Evolutionary conservation across 2,329 filamentous ascomycete genomes (phyloP).

Genomic region (Cytospora piceicola): DNA sequence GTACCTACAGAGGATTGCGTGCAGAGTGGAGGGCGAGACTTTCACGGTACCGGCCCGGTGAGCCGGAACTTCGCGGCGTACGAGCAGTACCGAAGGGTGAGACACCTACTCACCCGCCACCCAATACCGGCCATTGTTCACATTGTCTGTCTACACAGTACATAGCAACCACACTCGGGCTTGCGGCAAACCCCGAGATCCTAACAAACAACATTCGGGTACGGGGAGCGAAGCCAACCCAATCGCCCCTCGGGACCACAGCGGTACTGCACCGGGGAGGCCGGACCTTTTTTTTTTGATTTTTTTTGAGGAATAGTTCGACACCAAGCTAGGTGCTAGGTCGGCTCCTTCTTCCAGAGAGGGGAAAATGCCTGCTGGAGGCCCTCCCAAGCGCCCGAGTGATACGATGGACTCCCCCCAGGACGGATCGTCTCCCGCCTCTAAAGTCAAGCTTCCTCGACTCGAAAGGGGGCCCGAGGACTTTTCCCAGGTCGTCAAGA

Average conservation of each 20-base stretch:
- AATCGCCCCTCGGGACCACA: background rate
- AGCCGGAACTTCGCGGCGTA: constrained; percentile 14
- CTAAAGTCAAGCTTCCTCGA: constrained; percentile 55
- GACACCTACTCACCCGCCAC: constrained; percentile 14
- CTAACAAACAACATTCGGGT: background rate
- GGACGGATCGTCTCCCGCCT: constrained; percentile 36
- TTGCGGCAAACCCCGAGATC: constrained; percentile 19
- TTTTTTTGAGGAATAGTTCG: background rate
- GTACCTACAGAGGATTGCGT: background rate
- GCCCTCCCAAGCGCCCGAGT: constrained; percentile 50
- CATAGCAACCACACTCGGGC: constrained; percentile 4
- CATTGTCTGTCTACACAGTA: background rate
- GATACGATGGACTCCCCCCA: constrained; percentile 42
- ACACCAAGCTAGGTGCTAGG: background rate
- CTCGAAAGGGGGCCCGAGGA: constrained; percentile 53
- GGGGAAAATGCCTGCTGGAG: constrained; percentile 44
- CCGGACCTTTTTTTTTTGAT: background rate
- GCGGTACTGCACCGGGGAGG: background rate
- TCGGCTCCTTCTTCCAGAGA: background rate
- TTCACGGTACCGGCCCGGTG: background rate
- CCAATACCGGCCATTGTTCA: background rate
- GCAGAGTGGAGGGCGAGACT: background rate
- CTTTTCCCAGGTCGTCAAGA: constrained; percentile 61
- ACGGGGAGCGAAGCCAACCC: constrained; percentile 3
- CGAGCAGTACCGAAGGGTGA: background rate